Conservation (phyloP, 1,139 yeast genomes). For the Yamadazyma trypodendri region DNA sequence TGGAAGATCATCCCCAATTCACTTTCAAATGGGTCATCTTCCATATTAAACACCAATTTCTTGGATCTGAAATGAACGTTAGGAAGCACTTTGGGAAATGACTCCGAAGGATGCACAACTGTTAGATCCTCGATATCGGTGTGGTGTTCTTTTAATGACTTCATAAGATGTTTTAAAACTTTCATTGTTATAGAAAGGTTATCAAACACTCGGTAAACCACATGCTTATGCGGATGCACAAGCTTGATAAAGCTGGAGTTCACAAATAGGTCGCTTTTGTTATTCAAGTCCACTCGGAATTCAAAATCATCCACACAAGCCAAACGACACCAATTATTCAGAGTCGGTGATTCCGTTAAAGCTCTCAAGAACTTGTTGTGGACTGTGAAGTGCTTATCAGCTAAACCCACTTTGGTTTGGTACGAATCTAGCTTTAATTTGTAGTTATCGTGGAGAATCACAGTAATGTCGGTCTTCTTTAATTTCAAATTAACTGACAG, state of each 20-base stretch:
- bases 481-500: constrained; percentile 16
- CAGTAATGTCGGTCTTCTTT: constrained; percentile 23
- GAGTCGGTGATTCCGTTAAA: constrained; percentile 55
- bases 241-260: constrained; percentile 27
- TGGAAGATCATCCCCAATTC: constrained; percentile 75
- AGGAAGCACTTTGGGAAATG: constrained; percentile 52
- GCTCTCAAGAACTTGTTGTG: constrained; percentile 40
- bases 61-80: constrained; percentile 49
- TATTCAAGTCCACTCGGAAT: constrained; percentile 16
- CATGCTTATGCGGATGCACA: constrained; percentile 51
- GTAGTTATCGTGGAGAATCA: constrained; percentile 47
- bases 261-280: constrained; percentile 14
- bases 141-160: constrained; percentile 38
- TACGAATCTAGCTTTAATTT: constrained; percentile 47
- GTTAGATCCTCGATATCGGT: constrained; percentile 17
- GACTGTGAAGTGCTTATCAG: constrained; percentile 20
- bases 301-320: constrained; percentile 42
- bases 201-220: constrained; percentile 62
- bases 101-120: constrained; percentile 32
- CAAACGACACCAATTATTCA: constrained; percentile 52
- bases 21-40: constrained; percentile 87
- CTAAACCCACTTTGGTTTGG: constrained; percentile 19
- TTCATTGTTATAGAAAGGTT: constrained; percentile 56
- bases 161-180: constrained; percentile 52
- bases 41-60: constrained; percentile 50